Evolutionary conservation across 164 flowering plant genomes (phyloP), one percentile per base, ranked within the genome.

Genomic region (Warburgia ugandensis): DNA sequence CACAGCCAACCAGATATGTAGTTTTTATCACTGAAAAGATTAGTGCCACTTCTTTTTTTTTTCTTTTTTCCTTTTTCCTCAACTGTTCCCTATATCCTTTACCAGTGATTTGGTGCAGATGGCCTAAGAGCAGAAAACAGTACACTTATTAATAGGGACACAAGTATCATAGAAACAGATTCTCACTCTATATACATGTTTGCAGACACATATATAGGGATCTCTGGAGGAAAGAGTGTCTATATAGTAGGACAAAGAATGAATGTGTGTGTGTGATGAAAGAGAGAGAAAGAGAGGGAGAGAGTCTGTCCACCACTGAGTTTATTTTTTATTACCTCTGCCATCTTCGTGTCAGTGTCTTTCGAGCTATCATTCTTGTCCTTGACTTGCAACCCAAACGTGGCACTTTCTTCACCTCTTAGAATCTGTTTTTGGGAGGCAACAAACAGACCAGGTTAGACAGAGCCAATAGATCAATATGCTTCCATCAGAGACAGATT

Each of bases 351-450:
- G 67, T 87, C 90, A 46, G 47, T 72, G 47, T 75, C 87, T 25
- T 69, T 73, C 6, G 87, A 69, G 59, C 23, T 61, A 30, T 75
- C 66, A 40, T 57, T 69, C 65, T 78, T 81, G 48, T 66, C 77
- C 8, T 48, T 67, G 11, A 70, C 26, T 66, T 87, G 82, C 53
- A 86, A 44, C 33, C 99, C 99, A 75, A 65, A 60, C 68, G 86
- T 92, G 65, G 71, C 81, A 45, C 83, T 83, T 63, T 92, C 99
- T 65, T 73, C 88, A 43, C 86, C 90, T 60, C 96, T 76, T 35
- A 88, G 71, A 19, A 60, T 52, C 99, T 59, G 26, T 82, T 54
- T 31, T 9, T 13, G 14, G 29, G 22, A 13, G 23, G 10, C 0
- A 16, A 27, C 32, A 35, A 56, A 12, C 23, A 55, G 30, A 28